phyloP scores from a whole-genome alignment of 306 rosid species.

The Ceratonia siliqua region DNA sequence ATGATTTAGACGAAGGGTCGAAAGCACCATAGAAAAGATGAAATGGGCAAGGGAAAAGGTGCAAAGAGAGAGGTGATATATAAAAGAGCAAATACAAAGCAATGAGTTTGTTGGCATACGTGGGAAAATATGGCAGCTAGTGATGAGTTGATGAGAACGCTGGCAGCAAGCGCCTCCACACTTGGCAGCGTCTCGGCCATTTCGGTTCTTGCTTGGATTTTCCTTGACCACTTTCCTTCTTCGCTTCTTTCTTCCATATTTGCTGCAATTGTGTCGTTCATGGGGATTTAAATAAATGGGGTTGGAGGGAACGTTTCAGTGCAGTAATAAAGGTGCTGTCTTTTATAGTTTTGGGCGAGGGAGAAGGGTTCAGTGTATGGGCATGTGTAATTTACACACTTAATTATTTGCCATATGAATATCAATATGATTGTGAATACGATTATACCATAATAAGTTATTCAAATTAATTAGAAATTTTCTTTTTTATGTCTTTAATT shows the following conservation, averaged over 20 bases:
- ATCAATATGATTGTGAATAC: too few species aligned
- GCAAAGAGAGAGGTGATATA: background rate
- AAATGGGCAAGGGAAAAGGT: background rate
- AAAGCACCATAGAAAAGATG: background rate
- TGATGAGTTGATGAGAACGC: background rate
- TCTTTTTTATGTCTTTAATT: too few species aligned
- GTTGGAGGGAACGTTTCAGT: constrained; percentile 3
- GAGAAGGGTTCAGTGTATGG: background rate
- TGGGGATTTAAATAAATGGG: background rate
- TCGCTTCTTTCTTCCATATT: background rate
- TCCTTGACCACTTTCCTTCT: background rate
- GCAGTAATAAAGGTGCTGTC: background rate
- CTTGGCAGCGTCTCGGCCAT: background rate
- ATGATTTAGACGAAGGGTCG: background rate
- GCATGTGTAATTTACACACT: too few species aligned
- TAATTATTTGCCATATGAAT: too few species aligned
- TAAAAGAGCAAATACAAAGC: background rate
- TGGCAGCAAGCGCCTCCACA: background rate
- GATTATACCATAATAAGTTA: too few species aligned
- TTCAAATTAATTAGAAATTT: too few species aligned
- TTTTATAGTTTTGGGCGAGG: background rate
- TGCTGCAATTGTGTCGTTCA: background rate
- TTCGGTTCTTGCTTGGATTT: constrained; percentile 1
- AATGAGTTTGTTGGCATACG: background rate
- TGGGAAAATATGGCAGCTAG: background rate